A percentile compares a stretch with the other conserved stretches of the same genome.
These are phyloP conservation scores for Aspergillus egyptiacus DNA, from an alignment of 495 filamentous ascomycete genomes.

Conservation along the genomic window DNA sequence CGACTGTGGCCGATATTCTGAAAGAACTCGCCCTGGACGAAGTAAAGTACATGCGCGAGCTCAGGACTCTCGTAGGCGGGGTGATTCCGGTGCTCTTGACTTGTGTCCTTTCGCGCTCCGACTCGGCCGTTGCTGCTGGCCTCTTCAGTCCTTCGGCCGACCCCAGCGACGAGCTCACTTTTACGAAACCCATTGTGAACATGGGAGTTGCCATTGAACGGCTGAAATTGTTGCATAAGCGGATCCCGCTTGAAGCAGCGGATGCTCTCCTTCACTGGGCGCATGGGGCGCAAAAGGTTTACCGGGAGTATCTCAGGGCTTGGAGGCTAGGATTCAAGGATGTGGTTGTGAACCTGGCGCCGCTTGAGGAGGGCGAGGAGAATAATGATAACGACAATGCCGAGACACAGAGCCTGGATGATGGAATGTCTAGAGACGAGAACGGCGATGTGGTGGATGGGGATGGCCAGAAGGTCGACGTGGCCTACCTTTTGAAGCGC, in stretches of 20 bases:
- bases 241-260: conserved; percentile 64
- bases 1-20: conserved; percentile 69
- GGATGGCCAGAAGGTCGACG: conserved; percentile 86
- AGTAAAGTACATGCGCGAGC: conserved; percentile 82
- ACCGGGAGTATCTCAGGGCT: conserved; percentile 78
- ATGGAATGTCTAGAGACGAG: conserved; percentile 67
- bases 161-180: conserved; percentile 51
- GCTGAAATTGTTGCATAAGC: conserved; percentile 70
- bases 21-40: conserved; percentile 80
- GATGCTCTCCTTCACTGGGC: conserved; percentile 75
- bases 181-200: conserved; percentile 83
- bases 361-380: conserved; percentile 49
- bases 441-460: conserved; percentile 71
- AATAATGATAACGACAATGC: conserved; percentile 44
- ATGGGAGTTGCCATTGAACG: conserved; percentile 91
- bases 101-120: conserved; percentile 72
- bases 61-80: conserved; percentile 90
- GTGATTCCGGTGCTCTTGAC: conserved; percentile 89
- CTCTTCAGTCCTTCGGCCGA: conserved; percentile 56
- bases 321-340: conserved; percentile 96
- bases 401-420: conserved; percentile 53
- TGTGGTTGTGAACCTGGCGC: conserved; percentile 87
- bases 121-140: conserved; percentile 57
- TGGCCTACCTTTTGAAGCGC: conserved; percentile 85
- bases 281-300: conserved; percentile 64